A percentile compares a stretch with the other conserved stretches of the same genome.
These are phyloP conservation scores for Chenopodium suecicum DNA, from an alignment of 148 eudicot genomes.

Conservation along the genomic window DNA sequence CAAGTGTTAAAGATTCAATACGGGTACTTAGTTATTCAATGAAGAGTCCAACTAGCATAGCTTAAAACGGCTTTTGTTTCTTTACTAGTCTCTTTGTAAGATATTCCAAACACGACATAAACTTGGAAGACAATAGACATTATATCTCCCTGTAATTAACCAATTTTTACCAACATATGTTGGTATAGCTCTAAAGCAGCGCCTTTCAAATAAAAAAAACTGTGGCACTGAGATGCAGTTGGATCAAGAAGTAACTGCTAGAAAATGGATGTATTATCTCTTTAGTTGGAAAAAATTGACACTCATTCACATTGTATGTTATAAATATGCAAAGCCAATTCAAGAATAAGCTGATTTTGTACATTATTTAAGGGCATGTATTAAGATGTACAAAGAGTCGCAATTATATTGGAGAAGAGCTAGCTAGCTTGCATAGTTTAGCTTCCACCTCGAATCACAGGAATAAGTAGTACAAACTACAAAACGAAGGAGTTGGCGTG, in stretches of 20 bases:
- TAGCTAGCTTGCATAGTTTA: background rate
- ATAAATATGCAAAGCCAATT: slow-evolving; percentile 7
- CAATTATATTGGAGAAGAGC: background rate
- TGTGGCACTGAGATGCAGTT: background rate
- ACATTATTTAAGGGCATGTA: background rate
- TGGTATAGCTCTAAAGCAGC: too few relatives aligned
- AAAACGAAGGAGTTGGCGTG: background rate
- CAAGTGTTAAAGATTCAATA: too few relatives aligned
- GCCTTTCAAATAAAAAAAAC: too few relatives aligned
- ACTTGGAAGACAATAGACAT: too few relatives aligned
- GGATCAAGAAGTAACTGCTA: background rate
- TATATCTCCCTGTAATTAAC: too few relatives aligned
- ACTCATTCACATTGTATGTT: background rate
- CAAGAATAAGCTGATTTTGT: slow-evolving; percentile 7
- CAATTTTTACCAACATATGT: too few relatives aligned
- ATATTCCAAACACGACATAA: too few relatives aligned
- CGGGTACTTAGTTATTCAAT: too few relatives aligned
- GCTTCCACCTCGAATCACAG: background rate
- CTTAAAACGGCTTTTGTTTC: too few relatives aligned
- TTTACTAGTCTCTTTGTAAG: too few relatives aligned
- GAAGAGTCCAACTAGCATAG: too few relatives aligned
- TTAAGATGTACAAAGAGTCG: slow-evolving; percentile 6
- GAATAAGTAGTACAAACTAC: background rate
- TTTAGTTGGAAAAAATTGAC: background rate
- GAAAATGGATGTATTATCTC: background rate